Evolutionary conservation across 2,329 filamentous ascomycete genomes (phyloP).

Genomic region (Aspergillus sp.): DNA sequence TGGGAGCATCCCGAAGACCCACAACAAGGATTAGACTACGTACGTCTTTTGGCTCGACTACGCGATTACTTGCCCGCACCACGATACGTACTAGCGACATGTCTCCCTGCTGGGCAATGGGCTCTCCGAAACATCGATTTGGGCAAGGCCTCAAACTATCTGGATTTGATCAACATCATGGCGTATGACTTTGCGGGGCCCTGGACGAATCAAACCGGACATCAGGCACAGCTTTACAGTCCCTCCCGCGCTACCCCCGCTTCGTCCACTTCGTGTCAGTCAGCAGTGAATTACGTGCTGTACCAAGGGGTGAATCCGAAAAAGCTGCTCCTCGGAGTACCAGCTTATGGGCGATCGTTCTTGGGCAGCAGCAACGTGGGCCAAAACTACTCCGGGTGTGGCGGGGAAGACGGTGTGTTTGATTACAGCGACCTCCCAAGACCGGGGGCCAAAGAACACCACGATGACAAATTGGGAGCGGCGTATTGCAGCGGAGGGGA

Average conservation of each 20-base stretch:
- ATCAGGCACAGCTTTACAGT: conserved; percentile 71
- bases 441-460: conserved; percentile 57
- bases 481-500: conserved; percentile 67
- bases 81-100: conserved; percentile 65
- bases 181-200: conserved; percentile 74
- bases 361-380: conserved; percentile 61
- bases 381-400: conserved; percentile 50
- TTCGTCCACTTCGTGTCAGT: conserved; percentile 56
- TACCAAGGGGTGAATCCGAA: conserved; percentile 61
- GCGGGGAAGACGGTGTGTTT: conserved; percentile 65
- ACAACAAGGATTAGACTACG: conserved; percentile 65
- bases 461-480: conserved; percentile 64
- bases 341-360: conserved; percentile 72
- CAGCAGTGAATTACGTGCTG: conserved; percentile 62
- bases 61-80: conserved; percentile 65
- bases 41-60: conserved; percentile 62
- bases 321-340: conserved; percentile 72
- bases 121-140: conserved; percentile 68
- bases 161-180: conserved; percentile 75
- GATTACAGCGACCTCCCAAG: conserved; percentile 68
- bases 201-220: conserved; percentile 64
- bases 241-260: conserved; percentile 34
- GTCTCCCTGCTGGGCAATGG: conserved; percentile 64
- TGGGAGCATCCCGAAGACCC: conserved; percentile 71
- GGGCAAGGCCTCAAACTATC: conserved; percentile 54